A percentile compares a stretch with the other conserved stretches of the same genome.
Conservation (phyloP, 257 asterid species). For the Gentiana dahurica region DNA sequence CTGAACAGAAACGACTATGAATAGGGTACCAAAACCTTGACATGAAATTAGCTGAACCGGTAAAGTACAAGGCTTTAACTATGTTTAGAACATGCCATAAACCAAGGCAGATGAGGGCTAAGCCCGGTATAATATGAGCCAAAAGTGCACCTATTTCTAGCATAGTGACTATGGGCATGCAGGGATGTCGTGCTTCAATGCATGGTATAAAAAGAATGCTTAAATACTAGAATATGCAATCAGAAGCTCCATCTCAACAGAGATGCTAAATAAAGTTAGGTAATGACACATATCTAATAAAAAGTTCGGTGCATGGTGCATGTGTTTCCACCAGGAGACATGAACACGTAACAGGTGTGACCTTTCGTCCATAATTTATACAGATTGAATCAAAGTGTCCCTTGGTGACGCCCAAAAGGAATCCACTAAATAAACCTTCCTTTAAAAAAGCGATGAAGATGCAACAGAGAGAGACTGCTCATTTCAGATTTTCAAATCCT, state of each 20-base stretch:
- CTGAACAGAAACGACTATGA: conserved; percentile 23
- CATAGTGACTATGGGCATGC: conserved; percentile 2
- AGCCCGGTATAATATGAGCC: conserved; percentile 61
- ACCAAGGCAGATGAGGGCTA: conserved; percentile 60
- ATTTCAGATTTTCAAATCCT: no score
- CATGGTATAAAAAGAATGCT: conserved; percentile 13
- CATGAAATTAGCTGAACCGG: conserved; percentile 40
- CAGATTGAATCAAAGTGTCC: background rate
- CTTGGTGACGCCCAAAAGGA: background rate
- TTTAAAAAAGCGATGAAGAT: no score
- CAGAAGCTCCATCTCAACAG: background rate
- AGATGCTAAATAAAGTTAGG: conserved; percentile 8
- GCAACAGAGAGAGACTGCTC: no score
- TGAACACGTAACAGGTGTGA: background rate
- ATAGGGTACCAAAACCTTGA: conserved; percentile 62
- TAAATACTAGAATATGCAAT: conserved; percentile 22
- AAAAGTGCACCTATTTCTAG: conserved; percentile 49
- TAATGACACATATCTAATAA: conserved; percentile 14
- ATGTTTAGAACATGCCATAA: conserved; percentile 60
- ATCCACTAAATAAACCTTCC: no score
- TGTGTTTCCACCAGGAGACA: conserved; percentile 46
- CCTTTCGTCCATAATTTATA: conserved; percentile 4
- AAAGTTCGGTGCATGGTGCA: conserved; percentile 56
- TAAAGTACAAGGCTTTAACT: conserved; percentile 24
- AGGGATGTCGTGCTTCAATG: conserved; percentile 5